phyloP scores from a whole-genome alignment of 495 filamentous ascomycete species.

The Aspergillus olivimuriae region DNA sequence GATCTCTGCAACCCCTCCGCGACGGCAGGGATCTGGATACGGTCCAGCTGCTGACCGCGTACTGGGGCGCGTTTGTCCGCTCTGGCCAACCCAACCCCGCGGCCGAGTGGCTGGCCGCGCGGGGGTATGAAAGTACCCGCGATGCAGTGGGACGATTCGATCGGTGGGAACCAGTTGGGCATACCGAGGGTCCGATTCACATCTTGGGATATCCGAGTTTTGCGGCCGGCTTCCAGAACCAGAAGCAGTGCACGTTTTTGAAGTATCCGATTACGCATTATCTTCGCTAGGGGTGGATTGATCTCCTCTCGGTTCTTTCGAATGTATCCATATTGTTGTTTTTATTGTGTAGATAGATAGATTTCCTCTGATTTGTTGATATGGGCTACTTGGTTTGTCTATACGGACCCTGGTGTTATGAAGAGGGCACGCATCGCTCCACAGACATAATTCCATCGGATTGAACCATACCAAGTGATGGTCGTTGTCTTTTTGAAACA shows the following conservation, averaged over 20 bases:
- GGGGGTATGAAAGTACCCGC: slow-evolving; percentile 23
- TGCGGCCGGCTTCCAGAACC: slow-evolving; percentile 22
- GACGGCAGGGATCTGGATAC: slow-evolving; percentile 20
- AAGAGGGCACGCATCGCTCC: too few relatives aligned
- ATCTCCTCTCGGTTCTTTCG: too few relatives aligned
- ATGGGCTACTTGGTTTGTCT: too few relatives aligned
- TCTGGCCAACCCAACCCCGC: slow-evolving; percentile 25
- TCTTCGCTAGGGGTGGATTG: slow-evolving; percentile 5
- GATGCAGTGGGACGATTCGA: slow-evolving; percentile 15
- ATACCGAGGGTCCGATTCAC: slow-evolving; percentile 23
- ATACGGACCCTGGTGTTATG: too few relatives aligned
- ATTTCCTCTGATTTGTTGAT: too few relatives aligned
- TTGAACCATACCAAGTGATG: too few relatives aligned
- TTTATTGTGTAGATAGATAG: too few relatives aligned
- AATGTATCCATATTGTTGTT: too few relatives aligned
- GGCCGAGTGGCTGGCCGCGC: slow-evolving; percentile 18
- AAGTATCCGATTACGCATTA: slow-evolving; percentile 27
- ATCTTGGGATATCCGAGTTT: slow-evolving; percentile 25
- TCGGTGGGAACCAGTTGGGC: slow-evolving; percentile 5
- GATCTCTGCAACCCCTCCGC: slow-evolving; percentile 16
- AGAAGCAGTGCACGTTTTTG: slow-evolving; percentile 31
- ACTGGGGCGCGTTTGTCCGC: slow-evolving; percentile 27
- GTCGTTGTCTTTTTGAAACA: too few relatives aligned
- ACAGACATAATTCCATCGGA: too few relatives aligned
- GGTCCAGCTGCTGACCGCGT: slow-evolving; percentile 20